Evolutionary conservation across 192 early-diverging fungal genomes (phyloP).

Genomic region (Ambispora gerdemannii): DNA sequence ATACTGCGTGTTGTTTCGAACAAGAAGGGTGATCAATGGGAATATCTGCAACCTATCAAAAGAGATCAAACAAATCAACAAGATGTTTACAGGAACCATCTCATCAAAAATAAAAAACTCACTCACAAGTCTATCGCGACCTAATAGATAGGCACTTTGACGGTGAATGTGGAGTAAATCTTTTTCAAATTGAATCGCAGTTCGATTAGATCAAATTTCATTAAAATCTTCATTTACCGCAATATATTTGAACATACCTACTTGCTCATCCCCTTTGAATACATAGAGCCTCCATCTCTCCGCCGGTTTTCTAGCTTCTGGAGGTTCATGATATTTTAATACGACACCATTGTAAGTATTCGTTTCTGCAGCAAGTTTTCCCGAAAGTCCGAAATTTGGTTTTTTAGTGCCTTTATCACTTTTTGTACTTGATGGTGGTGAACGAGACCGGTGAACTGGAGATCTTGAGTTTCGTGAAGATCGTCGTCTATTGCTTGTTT

Average conservation of each 20-base stretch:
- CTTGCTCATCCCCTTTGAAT: constrained; percentile 87
- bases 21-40: constrained; percentile 94
- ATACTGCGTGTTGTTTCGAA: constrained; percentile 90
- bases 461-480: background rate
- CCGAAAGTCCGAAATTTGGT: constrained; percentile 85
- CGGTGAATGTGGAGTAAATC: constrained; percentile 84
- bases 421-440: background rate
- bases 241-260: constrained; percentile 52
- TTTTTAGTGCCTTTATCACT: constrained; percentile 16
- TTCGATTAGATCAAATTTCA: too few relatives aligned
- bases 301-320: constrained; percentile 79
- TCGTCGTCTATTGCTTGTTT: background rate
- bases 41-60: constrained; percentile 73
- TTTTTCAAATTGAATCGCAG: constrained; percentile 28
- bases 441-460: background rate
- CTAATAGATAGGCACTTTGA: constrained; percentile 85
- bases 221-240: background rate
- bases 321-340: constrained; percentile 90
- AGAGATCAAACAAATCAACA: constrained; percentile 2
- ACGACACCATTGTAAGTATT: constrained; percentile 82
- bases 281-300: constrained; percentile 84
- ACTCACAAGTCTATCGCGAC: constrained; percentile 74
- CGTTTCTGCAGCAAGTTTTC: constrained; percentile 81
- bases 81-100: too few relatives aligned
- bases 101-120: too few relatives aligned